Percentiles rank a stretch among this genome's conserved stretches.
These are phyloP conservation scores for Penicillium verhagenii DNA, from an alignment of 495 filamentous ascomycete genomes.

Conservation along the genomic window DNA sequence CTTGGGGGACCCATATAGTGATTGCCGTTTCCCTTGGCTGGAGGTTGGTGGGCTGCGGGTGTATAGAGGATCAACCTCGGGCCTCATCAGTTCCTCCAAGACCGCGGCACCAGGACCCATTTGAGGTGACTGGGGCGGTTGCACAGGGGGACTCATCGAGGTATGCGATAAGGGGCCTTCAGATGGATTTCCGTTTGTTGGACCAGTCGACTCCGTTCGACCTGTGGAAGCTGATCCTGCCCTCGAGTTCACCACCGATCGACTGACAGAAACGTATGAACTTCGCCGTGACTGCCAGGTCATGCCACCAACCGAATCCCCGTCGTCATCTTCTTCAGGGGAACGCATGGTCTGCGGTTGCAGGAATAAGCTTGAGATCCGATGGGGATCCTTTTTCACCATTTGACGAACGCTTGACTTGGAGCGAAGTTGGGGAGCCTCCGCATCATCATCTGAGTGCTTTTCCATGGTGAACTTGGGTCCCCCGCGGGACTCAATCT, in stretches of 20 bases:
- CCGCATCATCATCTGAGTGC: constrained; percentile 32
- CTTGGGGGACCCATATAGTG: constrained; percentile 18
- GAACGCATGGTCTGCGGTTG: constrained; percentile 43
- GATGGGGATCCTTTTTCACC: constrained; percentile 54
- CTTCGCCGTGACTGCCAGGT: constrained; percentile 31
- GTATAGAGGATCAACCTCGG: constrained; percentile 11
- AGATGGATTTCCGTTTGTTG: constrained; percentile 13
- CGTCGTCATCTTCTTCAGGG: constrained; percentile 29
- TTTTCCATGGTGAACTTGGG: constrained; percentile 61
- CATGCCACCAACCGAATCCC: constrained; percentile 20
- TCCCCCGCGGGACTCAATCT: constrained; percentile 69
- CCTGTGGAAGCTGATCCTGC: constrained; percentile 32
- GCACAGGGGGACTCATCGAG: constrained; percentile 14
- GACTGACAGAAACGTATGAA: constrained; percentile 32
- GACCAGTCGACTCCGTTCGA: constrained; percentile 26
- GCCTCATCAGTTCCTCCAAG: constrained; percentile 12
- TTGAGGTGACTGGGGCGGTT: constrained; percentile 16
- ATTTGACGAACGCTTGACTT: constrained; percentile 35
- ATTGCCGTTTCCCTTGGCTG: constrained; percentile 28
- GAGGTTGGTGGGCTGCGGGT: constrained; percentile 26
- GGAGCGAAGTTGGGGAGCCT: constrained; percentile 39
- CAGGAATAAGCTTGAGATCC: constrained; percentile 60
- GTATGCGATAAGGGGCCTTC: constrained; percentile 13
- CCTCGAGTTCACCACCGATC: constrained; percentile 32
- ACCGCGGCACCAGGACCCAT: constrained; percentile 9